A percentile compares a stretch with the other conserved stretches of the same genome.
Evolutionary conservation across 768 basidiomycete species (phyloP).

Genomic region (Hericium rajendrae): DNA sequence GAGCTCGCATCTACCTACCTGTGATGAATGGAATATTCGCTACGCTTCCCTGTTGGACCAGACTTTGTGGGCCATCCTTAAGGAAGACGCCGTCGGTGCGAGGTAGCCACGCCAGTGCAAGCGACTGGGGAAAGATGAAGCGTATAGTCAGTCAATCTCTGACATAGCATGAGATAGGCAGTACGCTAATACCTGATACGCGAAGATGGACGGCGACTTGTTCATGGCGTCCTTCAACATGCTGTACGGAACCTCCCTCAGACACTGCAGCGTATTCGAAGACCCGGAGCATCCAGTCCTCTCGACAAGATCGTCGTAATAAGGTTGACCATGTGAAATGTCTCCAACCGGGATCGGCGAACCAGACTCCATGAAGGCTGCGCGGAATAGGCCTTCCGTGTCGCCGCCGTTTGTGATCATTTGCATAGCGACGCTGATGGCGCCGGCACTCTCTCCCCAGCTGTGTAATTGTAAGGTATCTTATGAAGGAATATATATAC

Average conservation of each 20-base stretch:
- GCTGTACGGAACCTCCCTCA: slow-evolving; percentile 27
- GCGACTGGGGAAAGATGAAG: slow-evolving; percentile 4
- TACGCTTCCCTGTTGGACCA: slow-evolving; percentile 26
- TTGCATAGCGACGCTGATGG: slow-evolving; percentile 24
- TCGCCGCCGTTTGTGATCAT: slow-evolving; percentile 17
- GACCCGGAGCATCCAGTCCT: slow-evolving; percentile 26
- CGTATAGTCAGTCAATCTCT: no score
- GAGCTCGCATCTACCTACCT: not conserved
- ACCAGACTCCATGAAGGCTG: slow-evolving; percentile 20
- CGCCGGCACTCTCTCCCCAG: slow-evolving; percentile 30
- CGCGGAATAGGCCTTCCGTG: slow-evolving; percentile 16
- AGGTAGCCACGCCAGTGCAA: slow-evolving; percentile 27
- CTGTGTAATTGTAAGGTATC: slow-evolving; percentile 19
- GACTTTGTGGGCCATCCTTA: slow-evolving; percentile 20
- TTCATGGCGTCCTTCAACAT: slow-evolving; percentile 24
- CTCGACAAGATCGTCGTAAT: slow-evolving; percentile 32
- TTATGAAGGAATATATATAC: not conserved
- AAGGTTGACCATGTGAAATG: slow-evolving; percentile 18
- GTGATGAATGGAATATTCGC: slow-evolving; percentile 17
- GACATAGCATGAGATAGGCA: no score
- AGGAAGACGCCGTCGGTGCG: slow-evolving; percentile 32
- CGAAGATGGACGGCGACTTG: slow-evolving; percentile 19
- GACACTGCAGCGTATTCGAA: slow-evolving; percentile 31
- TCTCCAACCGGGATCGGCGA: slow-evolving; percentile 14
- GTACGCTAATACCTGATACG: slow-evolving; percentile 18